phyloP scores from a whole-genome alignment of 2,329 filamentous ascomycete species.

The Ophiostoma sp. region DNA sequence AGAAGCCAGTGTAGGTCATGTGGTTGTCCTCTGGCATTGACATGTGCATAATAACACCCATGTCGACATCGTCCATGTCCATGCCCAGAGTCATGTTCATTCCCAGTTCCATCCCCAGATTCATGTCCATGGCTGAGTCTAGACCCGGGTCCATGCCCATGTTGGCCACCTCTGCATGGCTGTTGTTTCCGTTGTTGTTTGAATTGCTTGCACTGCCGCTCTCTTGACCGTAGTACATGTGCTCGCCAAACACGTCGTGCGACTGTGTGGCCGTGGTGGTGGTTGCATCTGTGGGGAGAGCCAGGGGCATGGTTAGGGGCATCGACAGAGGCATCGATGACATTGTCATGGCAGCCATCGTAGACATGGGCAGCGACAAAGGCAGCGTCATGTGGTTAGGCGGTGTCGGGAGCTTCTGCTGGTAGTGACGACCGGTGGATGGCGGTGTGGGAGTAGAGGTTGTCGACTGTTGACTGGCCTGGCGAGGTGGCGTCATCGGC shows the following conservation, averaged over 20 bases:
- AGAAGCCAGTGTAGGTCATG: not conserved
- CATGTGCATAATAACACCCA: not conserved
- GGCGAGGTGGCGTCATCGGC: not conserved
- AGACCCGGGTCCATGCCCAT: not conserved
- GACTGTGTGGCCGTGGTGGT: not conserved
- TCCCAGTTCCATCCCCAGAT: not conserved
- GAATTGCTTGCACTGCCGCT: too few relatives aligned
- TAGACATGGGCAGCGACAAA: not conserved
- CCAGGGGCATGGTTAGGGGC: not conserved
- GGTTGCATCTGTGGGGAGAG: not conserved
- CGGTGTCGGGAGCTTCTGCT: not conserved
- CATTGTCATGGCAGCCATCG: not conserved
- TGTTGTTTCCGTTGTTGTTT: not conserved
- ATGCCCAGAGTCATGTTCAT: not conserved
- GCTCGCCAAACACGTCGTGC: constrained; percentile 7
- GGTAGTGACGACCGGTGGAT: not conserved
- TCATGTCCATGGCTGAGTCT: not conserved
- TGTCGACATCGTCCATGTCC: not conserved
- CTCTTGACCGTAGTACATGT: not conserved
- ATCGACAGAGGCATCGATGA: not conserved
- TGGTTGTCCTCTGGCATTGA: not conserved
- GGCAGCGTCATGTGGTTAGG: not conserved
- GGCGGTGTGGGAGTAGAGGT: not conserved
- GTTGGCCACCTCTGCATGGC: not conserved
- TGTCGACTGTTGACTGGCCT: not conserved